These are phyloP conservation scores for Pisolithus orientalis DNA, from an alignment of 768 basidiomycete genomes.

Conservation along the genomic window DNA sequence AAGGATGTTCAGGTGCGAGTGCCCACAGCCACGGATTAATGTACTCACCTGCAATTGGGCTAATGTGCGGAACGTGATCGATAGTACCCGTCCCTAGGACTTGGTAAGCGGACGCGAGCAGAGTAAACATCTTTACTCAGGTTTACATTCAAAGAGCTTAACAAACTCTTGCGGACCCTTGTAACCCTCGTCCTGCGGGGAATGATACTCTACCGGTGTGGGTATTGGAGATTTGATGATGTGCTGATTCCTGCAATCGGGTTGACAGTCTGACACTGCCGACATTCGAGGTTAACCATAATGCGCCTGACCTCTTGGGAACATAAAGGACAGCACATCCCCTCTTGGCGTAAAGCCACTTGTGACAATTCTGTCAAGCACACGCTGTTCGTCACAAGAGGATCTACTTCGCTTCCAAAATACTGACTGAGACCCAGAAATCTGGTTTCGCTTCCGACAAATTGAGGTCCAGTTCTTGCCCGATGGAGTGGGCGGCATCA, in stretches of 20 bases:
- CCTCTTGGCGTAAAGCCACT: conserved; percentile 75
- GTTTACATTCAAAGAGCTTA: conserved; percentile 42
- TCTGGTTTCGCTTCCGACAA: conserved; percentile 54
- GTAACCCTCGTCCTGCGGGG: conserved; percentile 34
- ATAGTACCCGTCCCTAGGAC: conserved; percentile 57
- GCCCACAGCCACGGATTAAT: neutral
- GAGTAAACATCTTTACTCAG: neutral
- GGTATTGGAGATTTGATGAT: conserved; percentile 55
- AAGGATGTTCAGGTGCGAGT: conserved; percentile 3
- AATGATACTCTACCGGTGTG: conserved; percentile 46
- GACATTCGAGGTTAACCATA: neutral
- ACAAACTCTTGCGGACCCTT: conserved; percentile 34
- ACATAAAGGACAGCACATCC: conserved; percentile 69
- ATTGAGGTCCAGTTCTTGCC: conserved; percentile 60
- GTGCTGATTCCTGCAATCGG: conserved; percentile 49
- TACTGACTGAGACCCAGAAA: conserved; percentile 69
- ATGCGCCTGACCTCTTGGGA: conserved; percentile 42
- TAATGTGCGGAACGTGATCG: conserved; percentile 48
- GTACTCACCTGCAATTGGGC: conserved; percentile 44
- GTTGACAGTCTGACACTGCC: neutral
- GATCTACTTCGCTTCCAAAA: neutral
- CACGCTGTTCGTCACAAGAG: neutral
- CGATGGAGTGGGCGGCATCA: conserved; percentile 77
- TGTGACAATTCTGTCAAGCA: conserved; percentile 63
- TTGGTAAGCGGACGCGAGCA: neutral